phyloP scores from a whole-genome alignment of 78 protist species.

The Chrysochromulina parva region DNA sequence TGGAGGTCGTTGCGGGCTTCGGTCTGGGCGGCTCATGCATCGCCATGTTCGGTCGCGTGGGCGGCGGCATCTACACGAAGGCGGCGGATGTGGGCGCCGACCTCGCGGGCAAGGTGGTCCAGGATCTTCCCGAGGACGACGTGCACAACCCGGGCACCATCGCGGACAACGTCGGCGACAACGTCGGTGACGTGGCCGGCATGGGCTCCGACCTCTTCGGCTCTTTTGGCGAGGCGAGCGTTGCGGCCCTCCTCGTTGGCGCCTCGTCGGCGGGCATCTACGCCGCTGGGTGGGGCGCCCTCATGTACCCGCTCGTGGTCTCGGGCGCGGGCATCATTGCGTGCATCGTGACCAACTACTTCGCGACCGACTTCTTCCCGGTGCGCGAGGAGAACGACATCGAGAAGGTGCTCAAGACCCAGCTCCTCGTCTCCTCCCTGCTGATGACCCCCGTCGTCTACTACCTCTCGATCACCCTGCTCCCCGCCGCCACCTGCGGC shows the following conservation, averaged over 20 bases:
- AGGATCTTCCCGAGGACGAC: constrained; percentile 63
- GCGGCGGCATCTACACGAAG: constrained; percentile 78
- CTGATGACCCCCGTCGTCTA: constrained; percentile 7
- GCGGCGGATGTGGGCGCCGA: constrained; percentile 81
- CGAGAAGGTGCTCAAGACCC: constrained; percentile 44
- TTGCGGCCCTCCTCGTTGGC: constrained; percentile 64
- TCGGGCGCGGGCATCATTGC: constrained; percentile 46
- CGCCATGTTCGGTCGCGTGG: constrained; percentile 77
- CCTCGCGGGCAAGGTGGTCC: constrained; percentile 67
- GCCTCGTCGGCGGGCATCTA: constrained; percentile 29
- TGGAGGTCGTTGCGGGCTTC: constrained; percentile 69
- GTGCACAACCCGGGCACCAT: constrained; percentile 69
- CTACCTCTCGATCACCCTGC: background rate
- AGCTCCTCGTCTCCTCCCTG: constrained; percentile 41
- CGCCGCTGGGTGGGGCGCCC: constrained; percentile 16
- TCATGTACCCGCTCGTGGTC: constrained; percentile 42
- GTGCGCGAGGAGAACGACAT: constrained; percentile 25
- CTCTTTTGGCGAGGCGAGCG: constrained; percentile 64
- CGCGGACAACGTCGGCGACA: constrained; percentile 83
- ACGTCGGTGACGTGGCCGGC: constrained; percentile 84
- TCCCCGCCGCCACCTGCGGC: background rate
- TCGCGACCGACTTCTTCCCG: constrained; percentile 48
- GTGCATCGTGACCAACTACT: constrained; percentile 33
- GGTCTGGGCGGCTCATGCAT: constrained; percentile 78
- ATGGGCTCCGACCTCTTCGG: constrained; percentile 83